Evolutionary conservation across 352 stramenopile species (phyloP).

Genomic region (Globisporangium yorkense): DNA sequence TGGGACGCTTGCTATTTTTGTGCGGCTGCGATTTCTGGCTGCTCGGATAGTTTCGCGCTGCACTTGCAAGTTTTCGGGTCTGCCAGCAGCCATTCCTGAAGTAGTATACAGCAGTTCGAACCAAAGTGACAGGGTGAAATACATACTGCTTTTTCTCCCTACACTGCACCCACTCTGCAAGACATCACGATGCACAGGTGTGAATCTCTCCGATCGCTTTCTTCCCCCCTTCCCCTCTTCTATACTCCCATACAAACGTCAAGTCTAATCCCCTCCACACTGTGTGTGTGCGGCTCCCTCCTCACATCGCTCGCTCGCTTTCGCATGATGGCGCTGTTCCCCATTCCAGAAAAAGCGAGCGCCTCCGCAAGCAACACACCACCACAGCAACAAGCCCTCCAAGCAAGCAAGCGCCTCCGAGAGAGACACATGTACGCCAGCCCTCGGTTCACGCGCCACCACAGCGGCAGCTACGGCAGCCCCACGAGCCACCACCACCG

Average conservation of each 20-base stretch:
- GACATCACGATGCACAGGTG: background rate
- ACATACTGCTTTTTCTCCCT: too few species aligned
- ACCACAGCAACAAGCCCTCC: background rate
- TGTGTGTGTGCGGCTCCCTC: background rate
- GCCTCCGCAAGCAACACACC: constrained; percentile 1
- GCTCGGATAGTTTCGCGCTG: background rate
- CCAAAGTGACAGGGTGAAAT: too few species aligned
- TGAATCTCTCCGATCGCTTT: background rate
- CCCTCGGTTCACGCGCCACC: constrained; percentile 9
- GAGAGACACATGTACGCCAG: constrained; percentile 10
- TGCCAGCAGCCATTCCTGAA: too few species aligned
- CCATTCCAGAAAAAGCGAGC: constrained; percentile 16
- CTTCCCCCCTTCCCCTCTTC: background rate
- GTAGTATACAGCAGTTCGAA: too few species aligned
- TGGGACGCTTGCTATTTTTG: too few species aligned
- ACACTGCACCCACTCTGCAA: background rate
- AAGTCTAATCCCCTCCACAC: background rate
- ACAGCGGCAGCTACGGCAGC: constrained; percentile 8
- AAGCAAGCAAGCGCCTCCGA: background rate
- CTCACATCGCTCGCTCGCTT: background rate
- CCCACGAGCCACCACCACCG: constrained; percentile 8
- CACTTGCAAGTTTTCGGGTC: background rate
- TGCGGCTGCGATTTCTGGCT: background rate
- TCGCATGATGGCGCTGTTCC: background rate
- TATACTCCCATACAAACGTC: background rate